phyloP scores from a whole-genome alignment of 768 basidiomycete genomes.

The Suillus bovinus region DNA sequence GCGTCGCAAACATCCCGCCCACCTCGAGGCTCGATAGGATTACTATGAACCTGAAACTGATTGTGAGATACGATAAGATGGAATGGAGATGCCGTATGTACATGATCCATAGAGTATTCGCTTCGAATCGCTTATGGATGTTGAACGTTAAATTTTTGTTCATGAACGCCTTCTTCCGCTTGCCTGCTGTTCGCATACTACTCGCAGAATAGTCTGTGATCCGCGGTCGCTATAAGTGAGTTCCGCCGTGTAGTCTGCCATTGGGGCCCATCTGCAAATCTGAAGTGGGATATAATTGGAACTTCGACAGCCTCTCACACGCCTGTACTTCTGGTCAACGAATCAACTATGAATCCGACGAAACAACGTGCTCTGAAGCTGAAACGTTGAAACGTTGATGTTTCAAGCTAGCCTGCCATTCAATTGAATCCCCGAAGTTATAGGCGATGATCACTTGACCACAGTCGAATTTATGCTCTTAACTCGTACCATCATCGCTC shows the following conservation, averaged over 20 bases:
- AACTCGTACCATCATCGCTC: conserved; percentile 1
- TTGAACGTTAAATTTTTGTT: not conserved
- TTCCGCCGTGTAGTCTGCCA: not conserved
- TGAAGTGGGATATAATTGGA: not conserved
- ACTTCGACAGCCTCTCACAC: not conserved
- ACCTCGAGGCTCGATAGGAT: not conserved
- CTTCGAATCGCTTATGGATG: not conserved
- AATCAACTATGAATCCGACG: not conserved
- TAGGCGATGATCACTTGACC: too few species aligned
- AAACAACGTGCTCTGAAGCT: not conserved
- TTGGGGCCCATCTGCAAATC: too few species aligned
- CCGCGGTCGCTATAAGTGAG: not conserved
- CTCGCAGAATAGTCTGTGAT: not conserved
- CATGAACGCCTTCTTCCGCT: not conserved
- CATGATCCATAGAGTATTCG: not conserved
- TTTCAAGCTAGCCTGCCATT: not conserved
- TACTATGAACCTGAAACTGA: not conserved
- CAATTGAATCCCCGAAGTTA: not conserved
- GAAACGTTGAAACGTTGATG: not conserved
- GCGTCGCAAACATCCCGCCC: not conserved
- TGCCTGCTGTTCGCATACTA: not conserved
- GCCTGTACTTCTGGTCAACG: too few species aligned
- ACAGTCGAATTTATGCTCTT: conserved; percentile 8
- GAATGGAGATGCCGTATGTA: not conserved
- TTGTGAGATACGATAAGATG: conserved; percentile 8